Conservation (phyloP, 2,329 filamentous ascomycete species). For the Drechslerella coelobrocha region DNA sequence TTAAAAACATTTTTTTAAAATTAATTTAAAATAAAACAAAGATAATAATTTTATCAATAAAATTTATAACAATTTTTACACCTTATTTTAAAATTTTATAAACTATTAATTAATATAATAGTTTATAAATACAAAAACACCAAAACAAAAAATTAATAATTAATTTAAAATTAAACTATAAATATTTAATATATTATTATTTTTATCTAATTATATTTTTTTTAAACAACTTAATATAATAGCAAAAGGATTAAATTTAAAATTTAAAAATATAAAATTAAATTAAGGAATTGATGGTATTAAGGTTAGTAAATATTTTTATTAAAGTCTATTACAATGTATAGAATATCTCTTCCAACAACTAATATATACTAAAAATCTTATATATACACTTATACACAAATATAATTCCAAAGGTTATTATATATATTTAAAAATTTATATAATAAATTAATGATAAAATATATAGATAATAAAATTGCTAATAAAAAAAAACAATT, state of each 20-base stretch:
- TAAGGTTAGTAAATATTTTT: neutral
- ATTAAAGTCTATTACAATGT: neutral
- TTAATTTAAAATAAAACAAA: too few species aligned
- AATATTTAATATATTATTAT: neutral
- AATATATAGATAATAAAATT: too few species aligned
- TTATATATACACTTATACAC: neutral
- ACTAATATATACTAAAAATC: too few species aligned
- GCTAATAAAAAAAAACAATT: too few species aligned
- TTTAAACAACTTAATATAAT: too few species aligned
- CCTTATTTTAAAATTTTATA: too few species aligned
- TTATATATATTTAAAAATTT: neutral
- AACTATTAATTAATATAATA: neutral
- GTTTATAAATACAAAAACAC: slow-evolving; percentile 1
- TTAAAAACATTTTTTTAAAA: too few species aligned
- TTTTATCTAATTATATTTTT: slow-evolving; percentile 4
- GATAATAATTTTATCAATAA: too few species aligned
- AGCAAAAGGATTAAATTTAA: neutral
- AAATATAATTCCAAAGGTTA: neutral
- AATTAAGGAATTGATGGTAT: too few species aligned
- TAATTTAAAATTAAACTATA: neutral
- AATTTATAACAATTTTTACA: too few species aligned
- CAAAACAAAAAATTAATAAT: too few species aligned
- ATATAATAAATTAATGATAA: neutral
- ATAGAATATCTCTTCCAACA: neutral
- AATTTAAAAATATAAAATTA: neutral